Evolutionary conservation across 331 rosid genomes (phyloP).

Genomic region (Malus hybrid): DNA sequence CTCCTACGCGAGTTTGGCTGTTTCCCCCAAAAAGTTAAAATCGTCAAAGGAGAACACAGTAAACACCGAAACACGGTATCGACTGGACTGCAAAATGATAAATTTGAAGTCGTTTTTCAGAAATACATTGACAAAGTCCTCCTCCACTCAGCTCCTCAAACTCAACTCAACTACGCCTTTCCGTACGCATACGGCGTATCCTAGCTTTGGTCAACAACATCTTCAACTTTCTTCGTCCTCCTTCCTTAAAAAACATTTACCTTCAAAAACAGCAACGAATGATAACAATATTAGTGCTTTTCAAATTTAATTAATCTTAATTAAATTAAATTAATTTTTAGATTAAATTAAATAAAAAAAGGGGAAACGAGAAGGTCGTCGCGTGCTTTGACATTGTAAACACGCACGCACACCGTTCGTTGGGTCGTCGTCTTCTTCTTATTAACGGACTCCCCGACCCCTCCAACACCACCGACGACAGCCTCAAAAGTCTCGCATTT

Average conservation of each 20-base stretch:
- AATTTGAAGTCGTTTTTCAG: not conserved
- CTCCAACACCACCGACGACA: not conserved
- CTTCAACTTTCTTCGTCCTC: not conserved
- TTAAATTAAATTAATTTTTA: not conserved
- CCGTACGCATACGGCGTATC: slow-evolving; percentile 1
- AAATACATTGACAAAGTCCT: not conserved
- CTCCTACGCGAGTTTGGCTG: not conserved
- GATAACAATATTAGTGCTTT: not conserved
- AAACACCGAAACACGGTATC: not conserved
- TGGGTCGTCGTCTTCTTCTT: not conserved
- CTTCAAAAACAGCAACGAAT: not conserved
- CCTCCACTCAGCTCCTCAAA: not conserved
- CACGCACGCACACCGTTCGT: not conserved
- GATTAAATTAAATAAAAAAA: not conserved
- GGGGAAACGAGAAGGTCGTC: not conserved
- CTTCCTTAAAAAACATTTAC: not conserved
- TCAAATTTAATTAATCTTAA: not conserved
- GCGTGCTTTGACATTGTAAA: not conserved
- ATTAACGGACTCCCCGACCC: not conserved
- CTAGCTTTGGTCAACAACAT: slow-evolving; percentile 7
- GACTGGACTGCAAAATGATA: not conserved
- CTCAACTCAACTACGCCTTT: not conserved
- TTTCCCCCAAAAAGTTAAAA: not conserved
- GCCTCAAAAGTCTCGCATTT: not conserved
- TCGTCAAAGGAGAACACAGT: not conserved